phyloP scores from a whole-genome alignment of 2,329 filamentous ascomycete genomes.

The Monosporascus sp. region DNA sequence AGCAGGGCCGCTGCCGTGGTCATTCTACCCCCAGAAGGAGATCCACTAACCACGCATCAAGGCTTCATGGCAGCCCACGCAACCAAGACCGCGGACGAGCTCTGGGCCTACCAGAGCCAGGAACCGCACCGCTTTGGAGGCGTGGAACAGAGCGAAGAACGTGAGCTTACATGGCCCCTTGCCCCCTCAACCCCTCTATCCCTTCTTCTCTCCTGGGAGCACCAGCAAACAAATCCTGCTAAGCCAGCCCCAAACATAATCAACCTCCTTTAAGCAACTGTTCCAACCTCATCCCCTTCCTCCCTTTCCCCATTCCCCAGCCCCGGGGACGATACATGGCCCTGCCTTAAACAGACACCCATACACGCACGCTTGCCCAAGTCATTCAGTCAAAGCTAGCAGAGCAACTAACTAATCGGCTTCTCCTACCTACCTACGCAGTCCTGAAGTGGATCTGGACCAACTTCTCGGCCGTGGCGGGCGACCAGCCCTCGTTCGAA shows the following conservation, averaged over 20 bases:
- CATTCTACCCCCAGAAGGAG: no score
- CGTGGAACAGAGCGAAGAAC: slow-evolving; percentile 38
- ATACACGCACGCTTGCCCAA: no score
- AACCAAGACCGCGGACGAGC: slow-evolving; percentile 29
- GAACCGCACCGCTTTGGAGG: slow-evolving; percentile 41
- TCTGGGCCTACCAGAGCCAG: slow-evolving; percentile 30
- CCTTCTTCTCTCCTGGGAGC: background rate
- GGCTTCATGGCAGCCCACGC: slow-evolving; percentile 40
- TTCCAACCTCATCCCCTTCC: no score
- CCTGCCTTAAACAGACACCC: no score
- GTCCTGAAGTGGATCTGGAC: slow-evolving; percentile 32
- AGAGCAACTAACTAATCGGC: no score
- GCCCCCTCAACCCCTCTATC: background rate
- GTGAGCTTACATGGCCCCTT: slow-evolving; percentile 5
- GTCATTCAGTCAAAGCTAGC: no score
- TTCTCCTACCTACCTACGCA: background rate
- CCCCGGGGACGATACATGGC: no score
- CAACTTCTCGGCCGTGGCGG: slow-evolving; percentile 37
- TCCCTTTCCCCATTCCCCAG: no score
- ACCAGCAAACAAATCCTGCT: no score
- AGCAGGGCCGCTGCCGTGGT: no score
- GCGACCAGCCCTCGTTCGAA: slow-evolving; percentile 39
- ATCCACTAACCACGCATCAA: background rate
- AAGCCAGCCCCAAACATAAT: no score
- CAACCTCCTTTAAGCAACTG: no score